Conservation (phyloP, 2,329 filamentous ascomycete genomes). For the Fusarium temperatum region DNA sequence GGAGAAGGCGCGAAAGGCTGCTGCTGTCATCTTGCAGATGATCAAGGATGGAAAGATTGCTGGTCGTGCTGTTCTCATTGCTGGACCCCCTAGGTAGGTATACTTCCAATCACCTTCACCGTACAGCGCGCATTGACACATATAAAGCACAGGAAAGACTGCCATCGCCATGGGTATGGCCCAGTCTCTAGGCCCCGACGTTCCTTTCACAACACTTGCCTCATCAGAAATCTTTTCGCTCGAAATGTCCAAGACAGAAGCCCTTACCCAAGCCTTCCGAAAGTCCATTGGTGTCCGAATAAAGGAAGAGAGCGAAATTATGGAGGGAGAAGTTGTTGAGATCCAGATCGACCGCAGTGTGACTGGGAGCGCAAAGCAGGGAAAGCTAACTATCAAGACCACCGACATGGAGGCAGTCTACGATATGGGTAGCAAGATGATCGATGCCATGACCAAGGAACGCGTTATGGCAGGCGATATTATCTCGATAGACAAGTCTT, state of each 20-base stretch:
- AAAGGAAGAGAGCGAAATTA: conserved; percentile 98
- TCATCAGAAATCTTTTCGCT: conserved; percentile 98
- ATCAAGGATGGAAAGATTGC: conserved; percentile 99
- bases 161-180: conserved; percentile 99
- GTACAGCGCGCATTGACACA: conserved; percentile 26
- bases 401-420: conserved; percentile 99
- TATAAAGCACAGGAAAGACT: conserved; percentile 88
- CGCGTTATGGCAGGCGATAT: conserved; percentile 99
- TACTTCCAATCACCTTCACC: conserved; percentile 14
- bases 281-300: conserved; percentile 98
- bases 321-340: conserved; percentile 98
- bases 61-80: conserved; percentile 91
- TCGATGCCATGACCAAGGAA: conserved; percentile 99
- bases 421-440: conserved; percentile 99
- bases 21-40: conserved; percentile 97
- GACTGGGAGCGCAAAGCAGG: conserved; percentile 96
- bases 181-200: conserved; percentile 91
- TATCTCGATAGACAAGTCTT: conserved; percentile 98
- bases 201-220: conserved; percentile 95
- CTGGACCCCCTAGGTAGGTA: conserved; percentile 87
- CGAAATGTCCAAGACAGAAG: conserved; percentile 99
- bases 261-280: conserved; percentile 96
- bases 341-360: conserved; percentile 98
- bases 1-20: conserved; percentile 94
- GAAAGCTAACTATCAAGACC: conserved; percentile 98